These are phyloP conservation scores for Suhomyces taliae DNA, from an alignment of 1,139 yeast genomes.

Conservation along the genomic window DNA sequence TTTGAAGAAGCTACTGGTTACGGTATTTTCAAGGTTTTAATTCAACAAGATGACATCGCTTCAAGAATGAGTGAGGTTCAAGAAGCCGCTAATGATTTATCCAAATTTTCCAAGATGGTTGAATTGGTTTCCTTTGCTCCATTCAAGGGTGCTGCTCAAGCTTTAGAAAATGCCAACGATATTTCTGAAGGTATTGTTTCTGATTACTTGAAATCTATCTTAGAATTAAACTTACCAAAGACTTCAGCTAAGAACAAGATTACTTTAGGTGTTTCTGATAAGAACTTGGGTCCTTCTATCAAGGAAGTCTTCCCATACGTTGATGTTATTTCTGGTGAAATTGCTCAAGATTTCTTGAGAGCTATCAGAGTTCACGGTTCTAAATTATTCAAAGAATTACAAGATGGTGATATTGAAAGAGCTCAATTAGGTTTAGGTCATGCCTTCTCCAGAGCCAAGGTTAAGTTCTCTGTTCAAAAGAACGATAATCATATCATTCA, in stretches of 20 bases:
- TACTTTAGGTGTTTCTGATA: constrained; percentile 86
- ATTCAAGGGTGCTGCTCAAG: constrained; percentile 98
- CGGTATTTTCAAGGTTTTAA: constrained; percentile 90
- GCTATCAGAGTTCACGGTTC: constrained; percentile 91
- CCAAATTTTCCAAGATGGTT: constrained; percentile 86
- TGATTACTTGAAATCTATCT: constrained; percentile 83
- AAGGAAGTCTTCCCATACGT: constrained; percentile 86
- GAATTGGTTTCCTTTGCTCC: constrained; percentile 97
- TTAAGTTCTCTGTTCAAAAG: constrained; percentile 97
- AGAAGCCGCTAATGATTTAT: constrained; percentile 83
- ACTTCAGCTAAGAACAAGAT: constrained; percentile 67
- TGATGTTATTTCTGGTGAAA: constrained; percentile 88
- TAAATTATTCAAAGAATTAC: constrained; percentile 86
- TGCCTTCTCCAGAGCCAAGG: constrained; percentile 98
- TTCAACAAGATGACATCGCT: constrained; percentile 94
- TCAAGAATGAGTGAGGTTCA: constrained; percentile 93
- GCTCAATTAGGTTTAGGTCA: constrained; percentile 99
- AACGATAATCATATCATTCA: constrained; percentile 98
- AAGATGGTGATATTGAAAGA: constrained; percentile 93
- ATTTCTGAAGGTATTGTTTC: constrained; percentile 95
- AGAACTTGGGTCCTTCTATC: constrained; percentile 93
- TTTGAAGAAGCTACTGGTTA: constrained; percentile 99
- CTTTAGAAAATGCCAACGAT: constrained; percentile 96
- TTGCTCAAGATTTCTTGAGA: constrained; percentile 92
- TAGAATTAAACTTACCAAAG: constrained; percentile 91